A percentile compares a stretch with the other conserved stretches of the same genome.
phyloP scores from a whole-genome alignment of 768 basidiomycete genomes.

The Termitomyces sp. region DNA sequence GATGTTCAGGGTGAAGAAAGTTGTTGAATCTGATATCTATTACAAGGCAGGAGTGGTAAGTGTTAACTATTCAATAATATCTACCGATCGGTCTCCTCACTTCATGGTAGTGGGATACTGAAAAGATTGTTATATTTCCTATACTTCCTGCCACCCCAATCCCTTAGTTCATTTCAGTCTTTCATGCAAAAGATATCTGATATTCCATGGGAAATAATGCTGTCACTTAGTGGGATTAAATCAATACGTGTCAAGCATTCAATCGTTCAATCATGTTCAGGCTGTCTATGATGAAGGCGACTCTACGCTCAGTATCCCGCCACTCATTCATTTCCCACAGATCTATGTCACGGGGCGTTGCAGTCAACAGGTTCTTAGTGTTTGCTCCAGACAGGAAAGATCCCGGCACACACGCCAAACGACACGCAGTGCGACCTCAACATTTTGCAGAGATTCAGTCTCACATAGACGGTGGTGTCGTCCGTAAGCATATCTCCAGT shows the following conservation, averaged over 20 bases:
- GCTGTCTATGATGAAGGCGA: constrained; percentile 1
- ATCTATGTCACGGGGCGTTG: constrained; percentile 3
- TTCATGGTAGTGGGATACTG: constrained; percentile 50
- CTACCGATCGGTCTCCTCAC: not conserved
- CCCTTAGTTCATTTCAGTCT: not conserved
- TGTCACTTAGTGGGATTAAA: not conserved
- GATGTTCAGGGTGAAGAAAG: constrained; percentile 30
- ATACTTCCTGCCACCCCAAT: constrained; percentile 31
- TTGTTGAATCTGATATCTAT: constrained; percentile 39
- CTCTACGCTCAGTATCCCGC: not conserved
- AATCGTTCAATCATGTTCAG: not conserved
- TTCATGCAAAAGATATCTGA: not conserved
- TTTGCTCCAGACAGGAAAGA: constrained; percentile 56
- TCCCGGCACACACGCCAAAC: constrained; percentile 33
- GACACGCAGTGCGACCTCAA: constrained; percentile 41
- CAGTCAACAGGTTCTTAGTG: constrained; percentile 40
- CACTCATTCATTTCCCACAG: not conserved
- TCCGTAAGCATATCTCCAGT: constrained; percentile 30
- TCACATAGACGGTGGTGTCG: constrained; percentile 33
- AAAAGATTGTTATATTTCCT: constrained; percentile 48
- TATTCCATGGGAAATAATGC: not conserved
- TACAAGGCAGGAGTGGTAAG: constrained; percentile 39
- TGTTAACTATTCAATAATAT: constrained; percentile 1
- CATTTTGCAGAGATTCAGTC: constrained; percentile 40
- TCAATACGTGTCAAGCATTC: not conserved